These are phyloP conservation scores for Sambucus nigra DNA, from an alignment of 129 eudicot genomes.

Conservation along the genomic window DNA sequence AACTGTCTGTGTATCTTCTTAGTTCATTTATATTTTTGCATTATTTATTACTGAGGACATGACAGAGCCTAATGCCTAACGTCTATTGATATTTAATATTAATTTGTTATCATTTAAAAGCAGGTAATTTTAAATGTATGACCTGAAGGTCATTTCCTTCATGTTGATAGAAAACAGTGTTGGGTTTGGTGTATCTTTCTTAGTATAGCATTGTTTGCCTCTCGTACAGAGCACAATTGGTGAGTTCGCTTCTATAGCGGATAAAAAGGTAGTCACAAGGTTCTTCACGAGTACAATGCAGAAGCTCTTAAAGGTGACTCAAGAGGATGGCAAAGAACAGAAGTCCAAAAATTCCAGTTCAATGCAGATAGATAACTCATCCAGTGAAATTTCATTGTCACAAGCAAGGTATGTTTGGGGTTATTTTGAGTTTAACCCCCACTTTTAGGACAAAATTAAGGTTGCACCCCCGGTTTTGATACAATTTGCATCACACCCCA, in stretches of 20 bases:
- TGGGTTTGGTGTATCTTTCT: neutral
- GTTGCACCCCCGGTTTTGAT: too few species aligned
- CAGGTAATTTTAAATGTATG: too few species aligned
- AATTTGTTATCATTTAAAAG: too few species aligned
- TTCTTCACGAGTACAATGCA: conserved; percentile 55
- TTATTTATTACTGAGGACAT: too few species aligned
- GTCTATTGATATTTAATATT: too few species aligned
- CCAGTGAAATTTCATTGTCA: conserved; percentile 36
- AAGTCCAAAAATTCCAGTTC: conserved; percentile 26
- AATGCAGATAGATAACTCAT: conserved; percentile 69
- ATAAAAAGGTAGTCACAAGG: conserved; percentile 44
- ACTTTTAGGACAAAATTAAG: too few species aligned
- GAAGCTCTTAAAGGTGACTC: conserved; percentile 54
- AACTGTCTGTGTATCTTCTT: too few species aligned
- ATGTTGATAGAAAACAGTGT: neutral
- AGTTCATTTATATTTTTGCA: too few species aligned
- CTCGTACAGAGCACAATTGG: conserved; percentile 55
- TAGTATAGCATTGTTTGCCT: neutral
- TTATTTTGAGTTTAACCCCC: too few species aligned
- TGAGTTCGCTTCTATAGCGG: conserved; percentile 69
- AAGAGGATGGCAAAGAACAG: conserved; percentile 39
- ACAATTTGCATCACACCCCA: too few species aligned
- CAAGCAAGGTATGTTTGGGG: conserved; percentile 41
- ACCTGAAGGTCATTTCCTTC: neutral
- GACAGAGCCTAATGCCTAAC: too few species aligned